Percentiles rank a stretch among this genome's conserved stretches.
phyloP scores from a whole-genome alignment of 768 basidiomycete species.

The Amanita subjunquillea region DNA sequence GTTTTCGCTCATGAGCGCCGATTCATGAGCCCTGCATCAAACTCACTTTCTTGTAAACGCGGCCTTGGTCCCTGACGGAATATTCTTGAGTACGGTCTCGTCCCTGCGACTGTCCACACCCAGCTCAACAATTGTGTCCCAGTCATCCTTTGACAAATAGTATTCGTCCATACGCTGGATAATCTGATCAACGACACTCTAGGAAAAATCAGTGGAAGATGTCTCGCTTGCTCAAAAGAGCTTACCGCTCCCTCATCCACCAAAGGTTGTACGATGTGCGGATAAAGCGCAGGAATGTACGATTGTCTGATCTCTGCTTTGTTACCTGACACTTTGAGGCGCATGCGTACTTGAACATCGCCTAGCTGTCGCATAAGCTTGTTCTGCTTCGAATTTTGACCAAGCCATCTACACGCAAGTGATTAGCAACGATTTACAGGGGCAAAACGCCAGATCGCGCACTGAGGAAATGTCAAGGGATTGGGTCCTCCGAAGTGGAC shows the following conservation, averaged over 20 bases:
- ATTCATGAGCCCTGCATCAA: neutral
- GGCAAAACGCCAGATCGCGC: constrained; percentile 18
- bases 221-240: constrained; percentile 12
- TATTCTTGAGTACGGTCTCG: constrained; percentile 71
- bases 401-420: constrained; percentile 67
- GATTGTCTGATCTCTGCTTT: constrained; percentile 83
- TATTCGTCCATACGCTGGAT: constrained; percentile 92
- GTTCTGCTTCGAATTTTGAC: constrained; percentile 89
- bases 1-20: neutral
- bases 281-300: constrained; percentile 85
- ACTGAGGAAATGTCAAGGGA: constrained; percentile 78
- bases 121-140: constrained; percentile 92
- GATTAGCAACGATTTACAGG: neutral
- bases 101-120: constrained; percentile 78
- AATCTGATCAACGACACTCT: constrained; percentile 75
- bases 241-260: constrained; percentile 65
- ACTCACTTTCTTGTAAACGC: constrained; percentile 78
- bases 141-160: constrained; percentile 87
- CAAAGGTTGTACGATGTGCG: constrained; percentile 72
- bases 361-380: constrained; percentile 74
- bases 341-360: constrained; percentile 94
- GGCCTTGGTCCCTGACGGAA: constrained; percentile 71
- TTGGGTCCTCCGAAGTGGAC: constrained; percentile 58
- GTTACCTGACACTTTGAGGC: constrained; percentile 86
- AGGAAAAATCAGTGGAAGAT: neutral